These are phyloP conservation scores for Obba rivulosa DNA, from an alignment of 768 basidiomycete genomes.

Conservation along the genomic window DNA sequence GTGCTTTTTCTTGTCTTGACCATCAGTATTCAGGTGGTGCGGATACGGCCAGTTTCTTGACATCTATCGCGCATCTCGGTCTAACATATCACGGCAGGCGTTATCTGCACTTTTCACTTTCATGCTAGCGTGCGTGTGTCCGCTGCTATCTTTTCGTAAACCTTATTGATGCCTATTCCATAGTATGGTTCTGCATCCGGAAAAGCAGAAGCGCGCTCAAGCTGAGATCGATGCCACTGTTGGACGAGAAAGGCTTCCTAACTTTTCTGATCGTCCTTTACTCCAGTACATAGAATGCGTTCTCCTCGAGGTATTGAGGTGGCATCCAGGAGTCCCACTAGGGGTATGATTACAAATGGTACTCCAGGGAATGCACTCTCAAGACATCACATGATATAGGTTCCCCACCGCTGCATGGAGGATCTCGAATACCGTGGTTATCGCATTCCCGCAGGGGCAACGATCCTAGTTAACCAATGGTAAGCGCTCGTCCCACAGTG, in stretches of 20 bases:
- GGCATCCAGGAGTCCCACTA: constrained; percentile 53
- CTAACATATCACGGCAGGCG: constrained; percentile 30
- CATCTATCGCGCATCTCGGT: too few species aligned
- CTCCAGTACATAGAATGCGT: constrained; percentile 59
- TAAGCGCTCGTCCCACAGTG: background rate
- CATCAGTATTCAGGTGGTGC: constrained; percentile 40
- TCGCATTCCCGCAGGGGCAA: constrained; percentile 25
- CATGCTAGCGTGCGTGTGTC: constrained; percentile 40
- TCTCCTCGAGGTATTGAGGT: constrained; percentile 53
- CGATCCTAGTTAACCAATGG: constrained; percentile 6
- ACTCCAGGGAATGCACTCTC: too few species aligned
- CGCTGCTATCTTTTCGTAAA: too few species aligned
- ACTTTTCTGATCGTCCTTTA: constrained; percentile 45
- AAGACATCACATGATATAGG: background rate
- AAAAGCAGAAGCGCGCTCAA: constrained; percentile 52
- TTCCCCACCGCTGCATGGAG: constrained; percentile 22
- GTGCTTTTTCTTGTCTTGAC: too few species aligned
- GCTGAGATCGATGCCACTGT: constrained; percentile 62
- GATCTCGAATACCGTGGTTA: constrained; percentile 27
- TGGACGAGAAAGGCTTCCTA: constrained; percentile 52
- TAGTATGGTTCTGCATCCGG: constrained; percentile 53
- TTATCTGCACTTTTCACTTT: constrained; percentile 54
- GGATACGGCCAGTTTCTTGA: constrained; percentile 48
- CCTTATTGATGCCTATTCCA: too few species aligned
- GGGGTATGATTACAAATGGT: constrained; percentile 25